Evolutionary conservation across 2,329 filamentous ascomycete genomes (phyloP).

Genomic region (Aspergillus alliaceus): DNA sequence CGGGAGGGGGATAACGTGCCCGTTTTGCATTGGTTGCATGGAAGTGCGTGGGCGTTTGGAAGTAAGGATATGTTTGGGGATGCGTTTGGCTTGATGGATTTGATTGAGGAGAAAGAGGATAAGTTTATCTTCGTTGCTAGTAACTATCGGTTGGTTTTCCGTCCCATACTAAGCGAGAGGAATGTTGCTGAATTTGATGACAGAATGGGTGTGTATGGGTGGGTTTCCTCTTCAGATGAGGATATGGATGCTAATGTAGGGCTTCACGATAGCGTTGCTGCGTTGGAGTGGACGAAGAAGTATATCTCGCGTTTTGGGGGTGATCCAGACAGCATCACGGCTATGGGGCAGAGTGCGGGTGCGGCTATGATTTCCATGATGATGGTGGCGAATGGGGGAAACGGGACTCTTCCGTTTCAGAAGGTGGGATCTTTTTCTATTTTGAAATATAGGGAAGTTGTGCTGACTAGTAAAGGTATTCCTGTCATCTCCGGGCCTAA

Average conservation of each 20-base stretch:
- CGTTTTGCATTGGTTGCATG: neutral
- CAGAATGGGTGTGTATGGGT: neutral
- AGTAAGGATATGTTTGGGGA: neutral
- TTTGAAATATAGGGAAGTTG: neutral
- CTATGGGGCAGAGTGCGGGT: neutral
- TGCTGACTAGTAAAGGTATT: neutral
- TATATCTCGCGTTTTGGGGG: constrained; percentile 4
- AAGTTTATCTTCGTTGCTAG: neutral
- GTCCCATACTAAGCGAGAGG: neutral
- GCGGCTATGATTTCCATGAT: neutral
- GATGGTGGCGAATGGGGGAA: neutral
- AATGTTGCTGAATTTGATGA: neutral
- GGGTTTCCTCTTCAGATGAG: neutral
- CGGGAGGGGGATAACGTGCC: neutral
- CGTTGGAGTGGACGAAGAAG: constrained; percentile 3
- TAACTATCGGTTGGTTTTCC: neutral
- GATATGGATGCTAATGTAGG: constrained; percentile 5
- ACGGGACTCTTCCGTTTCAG: neutral
- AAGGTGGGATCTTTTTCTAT: neutral
- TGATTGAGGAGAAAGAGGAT: neutral
- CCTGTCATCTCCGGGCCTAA: neutral
- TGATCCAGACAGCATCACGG: neutral
- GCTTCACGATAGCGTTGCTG: neutral
- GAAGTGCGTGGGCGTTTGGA: neutral
- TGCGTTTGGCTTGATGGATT: neutral